A percentile compares a stretch with the other conserved stretches of the same genome.
phyloP scores from a whole-genome alignment of 129 eudicot species.

The Saussurea involucrata region DNA sequence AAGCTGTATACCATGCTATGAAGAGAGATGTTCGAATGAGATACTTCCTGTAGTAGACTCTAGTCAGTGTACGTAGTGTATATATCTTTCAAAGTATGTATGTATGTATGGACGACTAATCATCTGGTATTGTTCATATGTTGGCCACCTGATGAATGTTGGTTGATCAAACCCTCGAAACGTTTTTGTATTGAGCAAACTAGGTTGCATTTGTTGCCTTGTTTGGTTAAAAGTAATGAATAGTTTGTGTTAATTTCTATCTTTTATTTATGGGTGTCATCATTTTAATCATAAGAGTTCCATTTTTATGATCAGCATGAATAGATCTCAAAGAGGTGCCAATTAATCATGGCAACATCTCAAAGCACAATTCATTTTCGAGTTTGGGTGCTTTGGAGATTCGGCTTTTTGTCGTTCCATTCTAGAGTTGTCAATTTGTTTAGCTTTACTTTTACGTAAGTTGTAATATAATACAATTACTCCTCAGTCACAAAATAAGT shows the following conservation, averaged over 20 bases:
- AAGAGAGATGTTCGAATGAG: constrained; percentile 89
- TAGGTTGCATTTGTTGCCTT: not conserved
- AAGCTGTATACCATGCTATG: constrained; percentile 97
- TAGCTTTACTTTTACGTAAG: no score
- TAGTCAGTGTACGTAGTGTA: not conserved
- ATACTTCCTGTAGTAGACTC: constrained; percentile 83
- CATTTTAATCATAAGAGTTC: not conserved
- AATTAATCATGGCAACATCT: not conserved
- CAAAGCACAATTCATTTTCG: no score
- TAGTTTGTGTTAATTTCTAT: not conserved
- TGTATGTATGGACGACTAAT: not conserved
- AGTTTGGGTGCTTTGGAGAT: no score
- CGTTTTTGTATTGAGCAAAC: not conserved
- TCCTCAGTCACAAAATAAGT: no score
- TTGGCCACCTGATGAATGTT: not conserved
- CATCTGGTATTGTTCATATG: constrained; percentile 15
- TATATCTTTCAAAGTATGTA: constrained; percentile 1
- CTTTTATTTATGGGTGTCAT: no score
- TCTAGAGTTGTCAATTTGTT: no score
- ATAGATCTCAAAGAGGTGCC: not conserved
- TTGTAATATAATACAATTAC: no score
- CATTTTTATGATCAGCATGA: not conserved
- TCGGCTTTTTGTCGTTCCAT: no score
- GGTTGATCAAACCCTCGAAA: not conserved
- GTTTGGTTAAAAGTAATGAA: not conserved